These are phyloP conservation scores for Thielaviopsis ethacetica DNA, from an alignment of 2,329 filamentous ascomycete genomes.

Conservation along the genomic window DNA sequence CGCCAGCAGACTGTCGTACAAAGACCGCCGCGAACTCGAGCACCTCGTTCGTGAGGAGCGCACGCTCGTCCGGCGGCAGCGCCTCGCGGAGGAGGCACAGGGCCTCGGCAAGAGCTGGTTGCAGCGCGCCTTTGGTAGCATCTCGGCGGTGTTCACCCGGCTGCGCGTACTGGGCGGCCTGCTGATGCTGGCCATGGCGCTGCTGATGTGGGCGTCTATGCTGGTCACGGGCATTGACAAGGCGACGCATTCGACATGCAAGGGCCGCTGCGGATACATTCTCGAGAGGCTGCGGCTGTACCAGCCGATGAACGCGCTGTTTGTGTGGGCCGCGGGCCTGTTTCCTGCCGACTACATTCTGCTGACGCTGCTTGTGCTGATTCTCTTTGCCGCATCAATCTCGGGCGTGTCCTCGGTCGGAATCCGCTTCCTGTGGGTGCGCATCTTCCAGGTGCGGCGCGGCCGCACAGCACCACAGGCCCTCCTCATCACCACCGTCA, in stretches of 20 bases:
- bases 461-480: slow-evolving; percentile 85
- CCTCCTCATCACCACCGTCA: slow-evolving; percentile 73
- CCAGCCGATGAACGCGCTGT: slow-evolving; percentile 84
- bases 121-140: slow-evolving; percentile 61
- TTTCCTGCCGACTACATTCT: slow-evolving; percentile 90
- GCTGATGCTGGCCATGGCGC: slow-evolving; percentile 53
- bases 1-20: slow-evolving; percentile 61
- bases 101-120: slow-evolving; percentile 35
- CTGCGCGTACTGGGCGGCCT: slow-evolving; percentile 78
- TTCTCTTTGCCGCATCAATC: slow-evolving; percentile 80
- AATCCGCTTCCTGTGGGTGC: slow-evolving; percentile 92
- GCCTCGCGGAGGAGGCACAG: slow-evolving; percentile 66
- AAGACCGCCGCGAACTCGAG: slow-evolving; percentile 80
- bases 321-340: slow-evolving; percentile 62
- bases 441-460: slow-evolving; percentile 77
- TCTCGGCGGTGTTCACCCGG: slow-evolving; percentile 69
- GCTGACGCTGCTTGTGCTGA: slow-evolving; percentile 66
- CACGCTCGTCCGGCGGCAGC: slow-evolving; percentile 75
- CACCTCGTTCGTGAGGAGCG: slow-evolving; percentile 77
- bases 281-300: slow-evolving; percentile 77
- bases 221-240: slow-evolving; percentile 93
- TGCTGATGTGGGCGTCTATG: slow-evolving; percentile 80
- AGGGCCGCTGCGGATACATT: slow-evolving; percentile 79
- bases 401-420: slow-evolving; percentile 74
- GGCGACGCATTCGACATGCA: slow-evolving; percentile 87